A percentile compares a stretch with the other conserved stretches of the same genome.
These are phyloP conservation scores for Cercospora sp. DNA, from an alignment of 2,329 filamentous ascomycete genomes.

Conservation along the genomic window DNA sequence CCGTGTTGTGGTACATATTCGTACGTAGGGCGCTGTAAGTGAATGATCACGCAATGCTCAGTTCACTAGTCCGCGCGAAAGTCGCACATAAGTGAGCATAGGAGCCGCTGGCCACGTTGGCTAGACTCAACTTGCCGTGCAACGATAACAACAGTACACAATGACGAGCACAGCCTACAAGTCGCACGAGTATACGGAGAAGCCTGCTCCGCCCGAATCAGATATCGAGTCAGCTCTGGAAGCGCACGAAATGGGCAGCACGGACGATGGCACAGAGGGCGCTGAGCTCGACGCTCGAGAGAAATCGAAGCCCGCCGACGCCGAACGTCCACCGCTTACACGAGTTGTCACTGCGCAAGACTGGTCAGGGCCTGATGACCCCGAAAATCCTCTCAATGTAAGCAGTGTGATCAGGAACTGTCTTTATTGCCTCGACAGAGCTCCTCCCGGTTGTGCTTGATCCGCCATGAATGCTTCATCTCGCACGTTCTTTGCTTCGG, in stretches of 20 bases:
- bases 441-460: background rate
- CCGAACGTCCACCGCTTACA: conserved; percentile 1
- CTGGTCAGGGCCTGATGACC: conserved; percentile 33
- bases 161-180: background rate
- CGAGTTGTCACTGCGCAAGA: conserved; percentile 27
- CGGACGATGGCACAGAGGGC: conserved; percentile 10
- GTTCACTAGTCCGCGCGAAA: background rate
- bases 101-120: background rate
- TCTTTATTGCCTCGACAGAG: background rate
- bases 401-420: background rate
- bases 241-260: conserved; percentile 22
- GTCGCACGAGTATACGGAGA: background rate
- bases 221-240: conserved; percentile 20
- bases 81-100: background rate
- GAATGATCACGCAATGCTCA: background rate
- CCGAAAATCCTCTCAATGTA: conserved; percentile 27
- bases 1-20: background rate
- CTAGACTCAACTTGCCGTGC: background rate
- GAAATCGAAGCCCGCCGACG: background rate
- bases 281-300: conserved; percentile 27
- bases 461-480: background rate
- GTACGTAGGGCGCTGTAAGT: background rate
- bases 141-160: background rate
- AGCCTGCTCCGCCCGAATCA: background rate
- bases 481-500: background rate